Conservation (phyloP, 768 basidiomycete species). For the Serendipita indica region DNA sequence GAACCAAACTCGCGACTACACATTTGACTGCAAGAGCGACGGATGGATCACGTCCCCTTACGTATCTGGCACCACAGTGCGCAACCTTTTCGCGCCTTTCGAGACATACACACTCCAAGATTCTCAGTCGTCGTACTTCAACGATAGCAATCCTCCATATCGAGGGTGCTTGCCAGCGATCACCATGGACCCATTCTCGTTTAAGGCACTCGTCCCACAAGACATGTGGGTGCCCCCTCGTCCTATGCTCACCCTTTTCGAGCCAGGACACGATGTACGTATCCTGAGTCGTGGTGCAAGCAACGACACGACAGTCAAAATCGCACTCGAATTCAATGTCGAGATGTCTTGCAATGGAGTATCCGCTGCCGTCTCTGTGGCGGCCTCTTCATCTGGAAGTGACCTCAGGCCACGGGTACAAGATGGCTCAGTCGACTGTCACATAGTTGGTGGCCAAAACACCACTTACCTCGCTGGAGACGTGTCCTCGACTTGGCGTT, state of each 20-base stretch:
- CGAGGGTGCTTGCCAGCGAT: conserved; percentile 58
- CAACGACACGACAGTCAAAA: conserved; percentile 42
- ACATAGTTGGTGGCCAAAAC: conserved; percentile 32
- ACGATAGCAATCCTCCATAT: conserved; percentile 43
- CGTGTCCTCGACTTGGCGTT: conserved; percentile 47
- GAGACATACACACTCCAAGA: conserved; percentile 57
- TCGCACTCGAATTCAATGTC: conserved; percentile 65
- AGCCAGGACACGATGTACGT: conserved; percentile 77
- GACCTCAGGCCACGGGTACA: conserved; percentile 42
- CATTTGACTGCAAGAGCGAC: conserved; percentile 38
- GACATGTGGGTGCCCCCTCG: conserved; percentile 52
- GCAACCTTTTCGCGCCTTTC: conserved; percentile 71
- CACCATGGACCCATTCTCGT: conserved; percentile 58
- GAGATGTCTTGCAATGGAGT: conserved; percentile 61
- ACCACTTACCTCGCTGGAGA: conserved; percentile 38
- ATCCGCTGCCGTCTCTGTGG: conserved; percentile 45
- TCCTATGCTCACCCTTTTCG: conserved; percentile 64
- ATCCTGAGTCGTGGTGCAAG: conserved; percentile 34
- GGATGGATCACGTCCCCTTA: conserved; percentile 76
- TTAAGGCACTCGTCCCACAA: conserved; percentile 64
- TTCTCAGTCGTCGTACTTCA: conserved; percentile 49
- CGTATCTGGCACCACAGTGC: conserved; percentile 40
- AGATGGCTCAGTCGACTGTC: conserved; percentile 32
- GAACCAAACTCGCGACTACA: conserved; percentile 54
- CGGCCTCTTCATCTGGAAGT: conserved; percentile 52